A percentile compares a stretch with the other conserved stretches of the same genome.
Evolutionary conservation across 1,284 basidiomycete species (phyloP).

Genomic region (Cryptococcus hybrid): DNA sequence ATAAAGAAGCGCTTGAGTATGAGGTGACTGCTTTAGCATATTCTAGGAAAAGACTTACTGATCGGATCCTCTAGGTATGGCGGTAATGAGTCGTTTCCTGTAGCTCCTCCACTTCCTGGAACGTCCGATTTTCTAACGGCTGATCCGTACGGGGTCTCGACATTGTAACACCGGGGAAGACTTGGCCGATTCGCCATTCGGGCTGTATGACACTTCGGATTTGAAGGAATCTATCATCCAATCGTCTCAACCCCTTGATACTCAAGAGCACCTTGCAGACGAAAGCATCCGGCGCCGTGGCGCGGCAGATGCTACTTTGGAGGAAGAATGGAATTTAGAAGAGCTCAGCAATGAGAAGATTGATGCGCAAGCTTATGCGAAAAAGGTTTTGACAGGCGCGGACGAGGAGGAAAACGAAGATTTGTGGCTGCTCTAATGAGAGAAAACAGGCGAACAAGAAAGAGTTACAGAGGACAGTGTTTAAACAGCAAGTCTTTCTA

Average conservation of each 20-base stretch:
- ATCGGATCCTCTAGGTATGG: conserved; percentile 25
- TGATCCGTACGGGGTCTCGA: conserved; percentile 35
- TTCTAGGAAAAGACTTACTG: background rate
- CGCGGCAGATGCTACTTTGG: conserved; percentile 36
- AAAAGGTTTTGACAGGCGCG: conserved; percentile 44
- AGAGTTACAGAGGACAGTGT: conserved; percentile 69
- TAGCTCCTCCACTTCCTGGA: conserved; percentile 58
- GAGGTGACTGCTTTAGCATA: conserved; percentile 55
- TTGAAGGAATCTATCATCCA: conserved; percentile 23
- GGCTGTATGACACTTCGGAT: conserved; percentile 29
- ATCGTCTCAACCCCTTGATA: background rate
- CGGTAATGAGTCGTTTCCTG: conserved; percentile 17
- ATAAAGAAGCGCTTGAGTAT: conserved; percentile 91
- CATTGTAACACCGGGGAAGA: conserved; percentile 20
- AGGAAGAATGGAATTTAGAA: conserved; percentile 57
- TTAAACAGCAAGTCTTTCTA: conserved; percentile 70
- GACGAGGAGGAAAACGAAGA: conserved; percentile 47
- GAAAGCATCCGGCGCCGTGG: conserved; percentile 33
- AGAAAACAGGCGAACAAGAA: conserved; percentile 40
- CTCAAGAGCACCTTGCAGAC: conserved; percentile 12
- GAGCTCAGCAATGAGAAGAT: conserved; percentile 71
- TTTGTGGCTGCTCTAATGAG: conserved; percentile 45
- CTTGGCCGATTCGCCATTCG: conserved; percentile 21
- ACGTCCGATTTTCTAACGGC: conserved; percentile 23
- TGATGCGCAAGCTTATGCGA: conserved; percentile 58